A percentile compares a stretch with the other conserved stretches of the same genome.
Evolutionary conservation across 2,329 filamentous ascomycete species (phyloP).

Genomic region (Trichoderma breve): DNA sequence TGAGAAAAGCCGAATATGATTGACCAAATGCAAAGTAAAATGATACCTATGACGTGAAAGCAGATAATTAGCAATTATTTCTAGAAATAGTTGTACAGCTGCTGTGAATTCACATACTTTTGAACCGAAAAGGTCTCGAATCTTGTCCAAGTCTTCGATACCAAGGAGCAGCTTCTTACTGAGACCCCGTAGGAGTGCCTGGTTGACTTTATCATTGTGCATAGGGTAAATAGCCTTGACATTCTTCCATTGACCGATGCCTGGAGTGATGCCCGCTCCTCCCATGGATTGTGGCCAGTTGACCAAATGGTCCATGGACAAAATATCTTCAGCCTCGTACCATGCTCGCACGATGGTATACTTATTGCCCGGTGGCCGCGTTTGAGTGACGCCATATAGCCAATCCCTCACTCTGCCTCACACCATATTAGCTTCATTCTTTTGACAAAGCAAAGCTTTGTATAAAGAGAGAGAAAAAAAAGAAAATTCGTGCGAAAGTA

Average conservation of each 20-base stretch:
- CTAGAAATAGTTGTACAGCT: background rate
- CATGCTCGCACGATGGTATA: slow-evolving; percentile 50
- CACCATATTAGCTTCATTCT: background rate
- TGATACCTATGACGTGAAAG: slow-evolving; percentile 50
- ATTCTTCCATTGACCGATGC: slow-evolving; percentile 57
- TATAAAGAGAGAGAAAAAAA: background rate
- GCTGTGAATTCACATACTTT: slow-evolving; percentile 38
- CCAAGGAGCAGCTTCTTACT: slow-evolving; percentile 52
- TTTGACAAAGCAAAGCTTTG: background rate
- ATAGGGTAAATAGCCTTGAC: slow-evolving; percentile 62
- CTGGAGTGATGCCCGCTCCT: slow-evolving; percentile 61
- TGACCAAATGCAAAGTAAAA: slow-evolving; percentile 85
- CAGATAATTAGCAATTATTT: background rate
- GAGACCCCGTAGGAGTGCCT: slow-evolving; percentile 55
- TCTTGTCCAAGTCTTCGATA: slow-evolving; percentile 53
- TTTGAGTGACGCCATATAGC: slow-evolving; percentile 66
- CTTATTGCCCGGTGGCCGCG: slow-evolving; percentile 57
- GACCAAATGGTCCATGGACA: slow-evolving; percentile 68
- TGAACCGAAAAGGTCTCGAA: slow-evolving; percentile 61
- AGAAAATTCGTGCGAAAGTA: background rate
- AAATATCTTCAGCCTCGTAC: slow-evolving; percentile 64
- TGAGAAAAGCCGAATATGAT: slow-evolving; percentile 68
- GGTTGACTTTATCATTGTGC: slow-evolving; percentile 58
- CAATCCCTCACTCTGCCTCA: slow-evolving; percentile 66
- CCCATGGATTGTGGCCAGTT: slow-evolving; percentile 56